These are phyloP conservation scores for Cladosporium velox DNA, from an alignment of 2,329 filamentous ascomycete species.

Conservation along the genomic window DNA sequence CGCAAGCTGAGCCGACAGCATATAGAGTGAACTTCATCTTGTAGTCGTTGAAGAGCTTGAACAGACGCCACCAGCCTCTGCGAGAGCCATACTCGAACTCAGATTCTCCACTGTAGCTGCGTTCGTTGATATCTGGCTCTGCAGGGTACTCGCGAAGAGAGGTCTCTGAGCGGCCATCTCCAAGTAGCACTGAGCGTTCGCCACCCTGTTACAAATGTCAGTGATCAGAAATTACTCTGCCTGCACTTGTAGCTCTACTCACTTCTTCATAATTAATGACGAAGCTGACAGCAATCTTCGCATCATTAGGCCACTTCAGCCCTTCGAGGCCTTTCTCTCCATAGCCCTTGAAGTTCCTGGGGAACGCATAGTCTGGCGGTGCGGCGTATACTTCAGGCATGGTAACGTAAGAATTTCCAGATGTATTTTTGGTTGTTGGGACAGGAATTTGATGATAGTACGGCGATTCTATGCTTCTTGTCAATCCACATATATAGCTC, in stretches of 20 bases:
- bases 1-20: conserved; percentile 52
- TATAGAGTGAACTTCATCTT: conserved; percentile 55
- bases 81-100: conserved; percentile 57
- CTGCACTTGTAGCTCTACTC: not conserved
- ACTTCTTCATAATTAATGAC: conserved; percentile 52
- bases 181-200: conserved; percentile 43
- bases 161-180: conserved; percentile 44
- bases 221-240: not conserved
- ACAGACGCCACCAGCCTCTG: conserved; percentile 53
- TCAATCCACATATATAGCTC: not conserved
- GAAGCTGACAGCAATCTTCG: conserved; percentile 50
- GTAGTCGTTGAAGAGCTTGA: conserved; percentile 52
- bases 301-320: conserved; percentile 45
- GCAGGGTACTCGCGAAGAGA: conserved; percentile 41
- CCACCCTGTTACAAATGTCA: conserved; percentile 33
- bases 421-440: not conserved
- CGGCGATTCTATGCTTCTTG: not conserved
- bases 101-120: conserved; percentile 49
- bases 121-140: conserved; percentile 30
- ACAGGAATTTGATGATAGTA: not conserved
- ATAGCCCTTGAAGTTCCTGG: conserved; percentile 34
- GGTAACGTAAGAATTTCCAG: not conserved
- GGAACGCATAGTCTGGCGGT: conserved; percentile 27
- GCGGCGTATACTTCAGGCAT: conserved; percentile 27
- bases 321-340: conserved; percentile 30